phyloP scores from a whole-genome alignment of 2,329 filamentous ascomycete genomes.

The Tetracladium maxilliforme region DNA sequence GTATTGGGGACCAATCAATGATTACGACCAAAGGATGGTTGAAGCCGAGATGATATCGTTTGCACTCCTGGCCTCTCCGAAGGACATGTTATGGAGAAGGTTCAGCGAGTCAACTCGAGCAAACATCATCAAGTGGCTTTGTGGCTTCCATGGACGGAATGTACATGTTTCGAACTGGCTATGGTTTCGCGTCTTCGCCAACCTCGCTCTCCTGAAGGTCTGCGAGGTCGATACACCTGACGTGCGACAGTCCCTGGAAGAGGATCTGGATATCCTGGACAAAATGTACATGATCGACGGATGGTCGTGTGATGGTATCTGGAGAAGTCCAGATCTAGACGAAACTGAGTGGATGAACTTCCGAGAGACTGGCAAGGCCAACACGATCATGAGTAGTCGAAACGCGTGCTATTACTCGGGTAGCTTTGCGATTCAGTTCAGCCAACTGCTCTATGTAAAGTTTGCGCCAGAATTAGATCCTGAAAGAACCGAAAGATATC shows the following conservation, averaged over 20 bases:
- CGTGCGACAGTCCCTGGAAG: slow-evolving; percentile 19
- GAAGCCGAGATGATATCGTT: slow-evolving; percentile 35
- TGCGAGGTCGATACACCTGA: slow-evolving; percentile 18
- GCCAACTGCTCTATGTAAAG: slow-evolving; percentile 27
- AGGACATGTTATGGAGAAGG: slow-evolving; percentile 20
- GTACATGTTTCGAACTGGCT: slow-evolving; percentile 34
- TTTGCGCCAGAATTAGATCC: slow-evolving; percentile 24
- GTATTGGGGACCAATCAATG: slow-evolving; percentile 30
- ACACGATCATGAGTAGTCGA: slow-evolving; percentile 1
- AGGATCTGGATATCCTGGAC: slow-evolving; percentile 26
- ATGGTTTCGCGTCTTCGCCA: slow-evolving; percentile 34
- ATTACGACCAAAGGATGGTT: slow-evolving; percentile 36
- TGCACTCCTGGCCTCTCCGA: slow-evolving; percentile 27
- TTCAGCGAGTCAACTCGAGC: too few species aligned
- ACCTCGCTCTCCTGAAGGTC: slow-evolving; percentile 25
- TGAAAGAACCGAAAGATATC: slow-evolving; percentile 19
- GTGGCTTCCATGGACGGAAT: slow-evolving; percentile 22
- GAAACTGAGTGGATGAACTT: slow-evolving; percentile 3
- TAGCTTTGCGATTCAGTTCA: slow-evolving; percentile 36
- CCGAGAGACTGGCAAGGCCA: neutral
- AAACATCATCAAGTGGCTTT: slow-evolving; percentile 25
- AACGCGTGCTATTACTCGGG: slow-evolving; percentile 37
- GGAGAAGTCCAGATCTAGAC: slow-evolving; percentile 15
- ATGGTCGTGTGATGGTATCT: slow-evolving; percentile 30
- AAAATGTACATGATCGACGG: slow-evolving; percentile 26